Base-by-base conservation (phyloP, 2,329 filamentous ascomycete genomes). In the Colletotrichum sp. region DNA sequence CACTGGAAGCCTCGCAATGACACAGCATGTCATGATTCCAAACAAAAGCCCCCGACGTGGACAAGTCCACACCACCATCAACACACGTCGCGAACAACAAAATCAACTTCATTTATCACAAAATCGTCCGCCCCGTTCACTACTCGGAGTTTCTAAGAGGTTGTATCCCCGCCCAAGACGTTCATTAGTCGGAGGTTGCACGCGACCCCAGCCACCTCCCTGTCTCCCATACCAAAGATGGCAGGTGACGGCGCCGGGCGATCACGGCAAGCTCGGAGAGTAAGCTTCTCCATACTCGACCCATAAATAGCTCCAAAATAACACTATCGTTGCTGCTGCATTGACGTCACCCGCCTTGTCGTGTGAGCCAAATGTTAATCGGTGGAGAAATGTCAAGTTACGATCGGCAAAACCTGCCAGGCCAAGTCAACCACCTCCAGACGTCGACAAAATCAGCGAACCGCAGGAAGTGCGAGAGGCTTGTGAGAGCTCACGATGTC, bases 121-220 rank as follows among this genome's bases (percentile, higher is more conserved):
- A 8, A 5, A 5, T 36, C 5, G 15, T 36, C 34, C 15, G 15
- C 36, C 16, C 0, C 16, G 36, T 39, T 39, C 0, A 39, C 1
- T 1, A 19, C 16, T 39, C 36, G 36, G 36, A 3, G 0, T 19
- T 39, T 39, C 8, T 8, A 1, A 9, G 36, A 39, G 15, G 0
- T 19, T 2, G 16, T 19, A 19, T 5, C 2, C 36, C 16, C 36
- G 5, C 5, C 16, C 19, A 22, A 49, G 9, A 49, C 5, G 9
- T 22, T n/a, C 39, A 49, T n/a, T 19, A 22, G 44, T 49, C 9
- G 1, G 2, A n/a, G 44, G 44, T 22, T 22, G 44, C 44, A 49
- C 9, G 19, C 11, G 9, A 49, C 44, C 44, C 19, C 44, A 22
- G 44, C 44, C n/a, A 49, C 3, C 44, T 49, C 19, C 11, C 44